Conservation (phyloP, 768 basidiomycete species). For the Russula sp. region DNA sequence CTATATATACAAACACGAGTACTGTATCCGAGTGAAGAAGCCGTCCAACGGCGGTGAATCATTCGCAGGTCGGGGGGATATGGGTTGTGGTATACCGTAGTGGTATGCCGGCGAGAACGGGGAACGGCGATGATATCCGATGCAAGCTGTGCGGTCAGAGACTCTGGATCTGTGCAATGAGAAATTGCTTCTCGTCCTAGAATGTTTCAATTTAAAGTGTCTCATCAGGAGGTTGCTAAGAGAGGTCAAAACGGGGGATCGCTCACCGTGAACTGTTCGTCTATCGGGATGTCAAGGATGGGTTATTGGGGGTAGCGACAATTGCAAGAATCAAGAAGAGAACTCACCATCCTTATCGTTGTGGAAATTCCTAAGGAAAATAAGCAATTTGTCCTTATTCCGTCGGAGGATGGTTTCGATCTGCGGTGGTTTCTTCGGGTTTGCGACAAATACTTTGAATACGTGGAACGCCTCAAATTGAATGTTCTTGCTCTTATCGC, state of each 20-base stretch:
- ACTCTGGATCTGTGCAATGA: slow-evolving; percentile 84
- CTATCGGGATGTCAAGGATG: slow-evolving; percentile 31
- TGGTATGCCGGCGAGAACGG: background rate
- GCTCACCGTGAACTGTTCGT: slow-evolving; percentile 88
- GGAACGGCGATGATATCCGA: background rate
- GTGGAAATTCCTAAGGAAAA: slow-evolving; percentile 89
- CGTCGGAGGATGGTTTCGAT: slow-evolving; percentile 85
- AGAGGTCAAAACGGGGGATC: background rate
- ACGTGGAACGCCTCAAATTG: slow-evolving; percentile 99
- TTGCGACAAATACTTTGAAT: slow-evolving; percentile 99
- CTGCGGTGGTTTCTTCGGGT: slow-evolving; percentile 96
- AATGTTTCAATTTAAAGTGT: background rate
- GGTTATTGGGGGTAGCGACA: background rate
- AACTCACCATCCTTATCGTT: slow-evolving; percentile 90
- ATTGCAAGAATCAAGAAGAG: background rate
- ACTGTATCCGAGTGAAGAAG: background rate
- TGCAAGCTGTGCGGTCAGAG: slow-evolving; percentile 36
- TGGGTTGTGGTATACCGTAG: background rate
- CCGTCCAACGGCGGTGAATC: background rate
- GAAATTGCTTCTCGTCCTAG: slow-evolving; percentile 91
- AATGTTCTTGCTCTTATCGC: slow-evolving; percentile 99
- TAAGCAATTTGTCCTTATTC: slow-evolving; percentile 90
- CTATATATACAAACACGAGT: slow-evolving; percentile 13
- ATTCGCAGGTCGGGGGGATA: background rate
- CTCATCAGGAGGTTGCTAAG: slow-evolving; percentile 6